Conservation (phyloP, 106 monocot genomes). For the Iris macrosiphon region DNA sequence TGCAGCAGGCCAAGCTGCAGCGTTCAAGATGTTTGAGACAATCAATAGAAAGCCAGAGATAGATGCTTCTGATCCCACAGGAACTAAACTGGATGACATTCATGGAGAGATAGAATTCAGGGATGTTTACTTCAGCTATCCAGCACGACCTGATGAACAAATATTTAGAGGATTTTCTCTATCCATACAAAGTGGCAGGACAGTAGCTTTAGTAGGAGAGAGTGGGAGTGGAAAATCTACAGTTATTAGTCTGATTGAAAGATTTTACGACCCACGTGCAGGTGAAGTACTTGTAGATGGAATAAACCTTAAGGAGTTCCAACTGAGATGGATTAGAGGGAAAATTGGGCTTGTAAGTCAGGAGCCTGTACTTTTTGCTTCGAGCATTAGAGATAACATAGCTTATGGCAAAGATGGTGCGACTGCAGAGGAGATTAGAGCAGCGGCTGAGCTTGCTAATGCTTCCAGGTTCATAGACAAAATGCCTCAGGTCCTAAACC, state of each 20-base stretch:
- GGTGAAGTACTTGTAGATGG: slow-evolving; percentile 46
- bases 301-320: slow-evolving; percentile 34
- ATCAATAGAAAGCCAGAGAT: slow-evolving; percentile 55
- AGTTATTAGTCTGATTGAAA: slow-evolving; percentile 31
- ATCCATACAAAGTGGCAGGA: slow-evolving; percentile 16
- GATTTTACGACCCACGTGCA: slow-evolving; percentile 44
- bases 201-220: slow-evolving; percentile 38
- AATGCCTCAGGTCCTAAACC: slow-evolving; percentile 36
- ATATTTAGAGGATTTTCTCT: slow-evolving; percentile 41
- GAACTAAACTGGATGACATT: slow-evolving; percentile 25
- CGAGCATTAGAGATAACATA: slow-evolving; percentile 40
- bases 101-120: slow-evolving; percentile 42
- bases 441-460: slow-evolving; percentile 37
- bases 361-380: slow-evolving; percentile 41
- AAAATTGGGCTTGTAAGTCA: slow-evolving; percentile 49
- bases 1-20: slow-evolving; percentile 42
- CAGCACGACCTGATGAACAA: slow-evolving; percentile 30
- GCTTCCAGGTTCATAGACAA: slow-evolving; percentile 49
- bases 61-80: slow-evolving; percentile 32
- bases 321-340: slow-evolving; percentile 41
- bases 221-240: slow-evolving; percentile 55
- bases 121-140: slow-evolving; percentile 51
- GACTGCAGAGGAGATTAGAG: slow-evolving; percentile 34
- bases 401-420: slow-evolving; percentile 41
- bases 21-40: slow-evolving; percentile 46